Conservation (phyloP, 2,329 filamentous ascomycete genomes). For the Aspergillus felis region DNA sequence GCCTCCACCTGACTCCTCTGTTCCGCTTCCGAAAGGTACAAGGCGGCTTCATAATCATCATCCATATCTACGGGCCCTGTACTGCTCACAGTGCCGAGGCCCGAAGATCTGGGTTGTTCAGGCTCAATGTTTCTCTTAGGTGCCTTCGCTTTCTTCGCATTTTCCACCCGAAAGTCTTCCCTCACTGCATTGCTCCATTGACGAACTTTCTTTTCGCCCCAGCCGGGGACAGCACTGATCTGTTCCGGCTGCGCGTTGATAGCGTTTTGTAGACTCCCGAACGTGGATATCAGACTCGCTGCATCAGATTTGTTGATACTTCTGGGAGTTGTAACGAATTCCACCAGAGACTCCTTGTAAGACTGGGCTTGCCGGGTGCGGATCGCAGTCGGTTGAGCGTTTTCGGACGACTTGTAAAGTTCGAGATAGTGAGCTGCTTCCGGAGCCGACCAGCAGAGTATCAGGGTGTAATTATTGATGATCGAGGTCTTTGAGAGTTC, state of each 20-base stretch:
- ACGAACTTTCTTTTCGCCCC: conserved; percentile 93
- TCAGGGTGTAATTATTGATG: conserved; percentile 86
- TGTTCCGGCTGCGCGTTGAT: conserved; percentile 86
- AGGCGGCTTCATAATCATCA: conserved; percentile 49
- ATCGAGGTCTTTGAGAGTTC: conserved; percentile 90
- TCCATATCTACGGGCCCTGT: conserved; percentile 16
- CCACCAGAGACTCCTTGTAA: conserved; percentile 82
- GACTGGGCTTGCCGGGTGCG: conserved; percentile 76
- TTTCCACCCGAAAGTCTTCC: conserved; percentile 76
- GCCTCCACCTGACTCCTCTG: conserved; percentile 18
- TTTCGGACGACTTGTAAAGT: conserved; percentile 90
- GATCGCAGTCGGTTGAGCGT: conserved; percentile 77
- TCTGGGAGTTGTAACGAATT: conserved; percentile 86
- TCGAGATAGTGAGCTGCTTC: conserved; percentile 94
- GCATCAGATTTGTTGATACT: conserved; percentile 95
- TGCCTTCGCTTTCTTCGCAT: conserved; percentile 57
- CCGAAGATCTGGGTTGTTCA: conserved; percentile 25
- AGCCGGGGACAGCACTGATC: conserved; percentile 78
- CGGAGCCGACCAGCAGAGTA: conserved; percentile 90
- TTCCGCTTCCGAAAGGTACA: conserved; percentile 32
- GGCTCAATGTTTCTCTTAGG: conserved; percentile 21
- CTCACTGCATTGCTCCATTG: conserved; percentile 77
- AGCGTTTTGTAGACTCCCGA: conserved; percentile 81
- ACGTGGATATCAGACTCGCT: conserved; percentile 82
- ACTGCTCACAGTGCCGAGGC: conserved; percentile 16